Evolutionary conservation across 352 stramenopile species (phyloP), one percentile per base, ranked within the genome.

Genomic region (Pythium phragmitis): DNA sequence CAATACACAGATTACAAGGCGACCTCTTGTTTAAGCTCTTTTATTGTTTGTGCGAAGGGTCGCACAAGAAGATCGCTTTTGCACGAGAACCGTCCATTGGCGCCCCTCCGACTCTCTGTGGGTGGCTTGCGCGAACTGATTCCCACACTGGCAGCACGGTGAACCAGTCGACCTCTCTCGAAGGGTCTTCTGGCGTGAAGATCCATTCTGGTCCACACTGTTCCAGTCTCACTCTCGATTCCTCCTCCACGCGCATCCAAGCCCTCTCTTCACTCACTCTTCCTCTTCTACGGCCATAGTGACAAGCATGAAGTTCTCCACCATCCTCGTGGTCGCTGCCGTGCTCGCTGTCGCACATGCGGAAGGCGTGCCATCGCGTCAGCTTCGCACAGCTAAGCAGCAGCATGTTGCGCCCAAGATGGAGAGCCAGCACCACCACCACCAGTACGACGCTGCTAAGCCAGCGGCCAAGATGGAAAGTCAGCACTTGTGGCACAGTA

Each of bases 401-500:
- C 39, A 46, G 8, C 39, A 46, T 6, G 14, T 14, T 7, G 7
- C 46, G 19, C 46, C 21, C 46, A 50, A 50, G n/a, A 50, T 50
- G 43, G 43, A 50, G 16, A 50, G 43, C 26, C 26, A 30, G 26
- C 26, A 30, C 4, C 26, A 30, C 26, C 26, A 30, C 26, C 26
- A 30, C 26, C 26, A 30, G 26, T 30, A 30, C 26, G 26, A 30
- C 26, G 26, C 26, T 30, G 26, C 26, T 30, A 30, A 30, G 26
- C 26, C 26, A 30, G 26, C 26, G 26, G 26, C 45, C 45, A 48
- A 48, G 42, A 48, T 48, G 42, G 42, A 48, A 48, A 48, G 42
- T 8, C 42, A 26, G n/a, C 13, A 23, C 14, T 23, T 30, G 3
- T n/a, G 42, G 42, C 42, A 11, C 13, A 16, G 21, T 2, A n/a